Base-by-base conservation (phyloP, 805 yeast species). In the Metschnikowia gruessii region DNA sequence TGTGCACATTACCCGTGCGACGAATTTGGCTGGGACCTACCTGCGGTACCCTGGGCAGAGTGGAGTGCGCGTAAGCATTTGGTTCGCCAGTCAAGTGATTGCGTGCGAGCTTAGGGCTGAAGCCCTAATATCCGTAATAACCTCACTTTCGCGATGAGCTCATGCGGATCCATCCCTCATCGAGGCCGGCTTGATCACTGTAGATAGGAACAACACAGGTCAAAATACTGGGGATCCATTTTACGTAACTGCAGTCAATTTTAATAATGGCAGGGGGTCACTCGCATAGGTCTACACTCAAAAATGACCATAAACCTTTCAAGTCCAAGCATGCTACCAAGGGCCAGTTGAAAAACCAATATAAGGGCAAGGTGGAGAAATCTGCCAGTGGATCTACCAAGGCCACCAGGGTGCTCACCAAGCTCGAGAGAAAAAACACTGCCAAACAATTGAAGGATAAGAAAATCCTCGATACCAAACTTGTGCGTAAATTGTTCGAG, bases 271-370 rank as follows among this genome's bases (percentile, higher is more conserved):
- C 85, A 43, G 87, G 87, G 58, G 69, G 71, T 28, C 86, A 84
- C 64, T 80, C 89, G 7, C 98, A 94, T 64, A 79, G 98, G 63
- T 76, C 92, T 11, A 81, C 96, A 3, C 69, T 87, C 37, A 92
- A 89, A 66, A 83, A 83, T 61, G 82, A 82, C 40, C 96, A 92
- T 60, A 94, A 94, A 70, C 78, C 91, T 9, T 95, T 89, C 76
- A 95, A 94, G 64, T 80, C 96, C 2, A 86, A 83, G 62, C 99
- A 94, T 72, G 80, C 96, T 17, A 80, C 95, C 12, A 94, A 94
- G 62, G 86, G 96, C 50, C 80, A 90, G 30, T 66, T 92, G 59
- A 95, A 90, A 62, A 87, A 88, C 53, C 74, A 80, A 49, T 73
- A 72, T 58, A 91, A 86, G 61, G 98, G 98, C 50, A 91, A 89